A percentile compares a stretch with the other conserved stretches of the same genome.
phyloP scores from a whole-genome alignment of 108 stramenopile species.

The Chaetoceros muelleri region DNA sequence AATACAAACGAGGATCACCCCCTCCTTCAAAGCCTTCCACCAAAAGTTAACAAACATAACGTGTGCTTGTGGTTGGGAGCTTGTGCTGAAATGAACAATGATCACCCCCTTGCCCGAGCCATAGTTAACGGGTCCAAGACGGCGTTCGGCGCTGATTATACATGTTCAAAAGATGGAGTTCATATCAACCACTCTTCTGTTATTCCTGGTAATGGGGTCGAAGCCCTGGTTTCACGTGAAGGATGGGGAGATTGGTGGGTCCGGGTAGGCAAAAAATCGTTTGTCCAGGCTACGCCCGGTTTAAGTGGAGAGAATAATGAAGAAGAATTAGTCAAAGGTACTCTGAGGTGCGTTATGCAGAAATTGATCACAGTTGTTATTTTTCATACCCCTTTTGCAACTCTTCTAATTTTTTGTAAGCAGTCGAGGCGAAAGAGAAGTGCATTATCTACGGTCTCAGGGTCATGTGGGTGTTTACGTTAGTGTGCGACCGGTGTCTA shows the following conservation, averaged over 20 bases:
- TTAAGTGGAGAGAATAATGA: slow-evolving; percentile 9
- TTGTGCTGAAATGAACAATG: slow-evolving; percentile 68
- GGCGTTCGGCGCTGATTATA: slow-evolving; percentile 36
- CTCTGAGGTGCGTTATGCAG: background rate
- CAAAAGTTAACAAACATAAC: slow-evolving; percentile 16
- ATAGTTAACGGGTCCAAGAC: slow-evolving; percentile 57
- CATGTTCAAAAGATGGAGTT: slow-evolving; percentile 19
- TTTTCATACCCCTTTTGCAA: too few relatives aligned
- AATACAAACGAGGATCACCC: slow-evolving; percentile 3
- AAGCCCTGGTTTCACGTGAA: slow-evolving; percentile 23
- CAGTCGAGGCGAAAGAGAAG: slow-evolving; percentile 26
- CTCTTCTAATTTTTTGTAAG: slow-evolving; percentile 1
- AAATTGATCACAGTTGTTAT: too few relatives aligned
- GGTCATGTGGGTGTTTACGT: slow-evolving; percentile 57
- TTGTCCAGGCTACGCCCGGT: slow-evolving; percentile 2
- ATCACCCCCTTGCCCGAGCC: slow-evolving; percentile 76
- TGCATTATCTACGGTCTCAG: slow-evolving; percentile 19
- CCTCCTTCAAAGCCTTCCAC: slow-evolving; percentile 24
- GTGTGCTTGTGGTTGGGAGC: slow-evolving; percentile 59
- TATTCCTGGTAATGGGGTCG: slow-evolving; percentile 52
- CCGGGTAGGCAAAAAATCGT: slow-evolving; percentile 41
- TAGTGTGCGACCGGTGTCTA: slow-evolving; percentile 13
- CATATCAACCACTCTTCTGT: slow-evolving; percentile 29
- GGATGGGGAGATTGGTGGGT: slow-evolving; percentile 19
- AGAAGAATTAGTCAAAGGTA: slow-evolving; percentile 2